These are phyloP conservation scores for Sporothrix schenckii DNA, from an alignment of 2,329 filamentous ascomycete genomes.

Conservation along the genomic window DNA sequence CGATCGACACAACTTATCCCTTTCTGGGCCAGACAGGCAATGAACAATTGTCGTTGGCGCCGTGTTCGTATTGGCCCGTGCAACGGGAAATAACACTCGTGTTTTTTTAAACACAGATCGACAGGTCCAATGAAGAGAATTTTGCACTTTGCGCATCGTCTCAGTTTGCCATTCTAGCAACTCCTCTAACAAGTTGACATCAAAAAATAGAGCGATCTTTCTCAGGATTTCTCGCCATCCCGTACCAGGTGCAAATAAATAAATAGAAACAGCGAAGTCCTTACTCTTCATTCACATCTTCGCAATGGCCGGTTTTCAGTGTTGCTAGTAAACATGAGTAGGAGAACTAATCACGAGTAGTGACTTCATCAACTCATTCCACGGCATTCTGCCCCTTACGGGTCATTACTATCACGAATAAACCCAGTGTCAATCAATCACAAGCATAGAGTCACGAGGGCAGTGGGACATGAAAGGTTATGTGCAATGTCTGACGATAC, in stretches of 20 bases:
- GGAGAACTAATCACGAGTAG: too few species aligned
- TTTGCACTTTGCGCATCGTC: conserved; percentile 8
- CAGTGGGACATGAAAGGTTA: conserved; percentile 16
- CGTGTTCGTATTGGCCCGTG: not conserved
- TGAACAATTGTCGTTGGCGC: conserved; percentile 4
- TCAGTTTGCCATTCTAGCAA: not conserved
- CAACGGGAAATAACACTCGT: conserved; percentile 8
- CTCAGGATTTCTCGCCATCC: not conserved
- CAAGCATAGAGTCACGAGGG: not conserved
- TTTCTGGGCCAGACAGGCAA: not conserved
- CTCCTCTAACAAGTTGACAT: too few species aligned
- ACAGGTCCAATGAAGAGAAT: conserved; percentile 17
- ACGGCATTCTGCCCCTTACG: not conserved
- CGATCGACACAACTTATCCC: not conserved
- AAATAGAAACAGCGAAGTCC: too few species aligned
- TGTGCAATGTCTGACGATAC: conserved; percentile 37
- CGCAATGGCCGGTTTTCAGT: not conserved
- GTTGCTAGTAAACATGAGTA: not conserved
- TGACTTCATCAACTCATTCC: not conserved
- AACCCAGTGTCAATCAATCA: not conserved
- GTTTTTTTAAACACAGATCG: not conserved
- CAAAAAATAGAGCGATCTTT: not conserved
- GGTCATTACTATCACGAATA: too few species aligned
- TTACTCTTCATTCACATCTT: not conserved
- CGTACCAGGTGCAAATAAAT: not conserved